These are phyloP conservation scores for Inonotus hispidus DNA, from an alignment of 1,284 basidiomycete species.

Conservation along the genomic window DNA sequence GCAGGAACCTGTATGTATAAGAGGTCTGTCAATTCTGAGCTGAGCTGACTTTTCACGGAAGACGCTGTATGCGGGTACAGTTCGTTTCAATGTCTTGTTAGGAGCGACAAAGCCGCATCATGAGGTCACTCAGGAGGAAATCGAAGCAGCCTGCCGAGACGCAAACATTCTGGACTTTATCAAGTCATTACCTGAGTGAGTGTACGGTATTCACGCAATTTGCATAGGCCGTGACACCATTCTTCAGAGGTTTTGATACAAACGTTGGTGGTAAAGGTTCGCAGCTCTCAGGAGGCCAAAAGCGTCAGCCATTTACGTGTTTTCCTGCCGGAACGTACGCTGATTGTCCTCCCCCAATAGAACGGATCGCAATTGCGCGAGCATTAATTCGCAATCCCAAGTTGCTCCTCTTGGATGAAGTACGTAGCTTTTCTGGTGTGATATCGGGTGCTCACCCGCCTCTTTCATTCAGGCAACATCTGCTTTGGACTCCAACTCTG, in stretches of 20 bases:
- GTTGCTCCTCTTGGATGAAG: slow-evolving; percentile 82
- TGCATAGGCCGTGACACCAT: neutral
- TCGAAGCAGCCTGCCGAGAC: slow-evolving; percentile 77
- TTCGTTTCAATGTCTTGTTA: slow-evolving; percentile 86
- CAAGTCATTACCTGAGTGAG: slow-evolving; percentile 65
- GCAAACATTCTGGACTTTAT: slow-evolving; percentile 95
- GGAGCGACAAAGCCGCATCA: slow-evolving; percentile 78
- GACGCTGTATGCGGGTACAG: slow-evolving; percentile 81
- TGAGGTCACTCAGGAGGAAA: slow-evolving; percentile 85
- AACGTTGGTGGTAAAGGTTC: slow-evolving; percentile 88
- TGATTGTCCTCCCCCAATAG: slow-evolving; percentile 30
- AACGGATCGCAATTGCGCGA: slow-evolving; percentile 96
- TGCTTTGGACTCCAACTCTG: slow-evolving; percentile 91
- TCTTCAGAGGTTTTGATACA: slow-evolving; percentile 72
- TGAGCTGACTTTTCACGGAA: too few species aligned
- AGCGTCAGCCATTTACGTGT: neutral
- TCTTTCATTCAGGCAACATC: slow-evolving; percentile 59
- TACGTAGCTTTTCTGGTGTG: too few species aligned
- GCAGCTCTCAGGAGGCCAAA: slow-evolving; percentile 18
- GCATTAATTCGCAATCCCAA: slow-evolving; percentile 94
- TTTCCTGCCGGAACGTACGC: neutral
- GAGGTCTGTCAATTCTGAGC: neutral
- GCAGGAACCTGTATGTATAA: slow-evolving; percentile 63
- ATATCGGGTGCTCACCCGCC: too few species aligned
- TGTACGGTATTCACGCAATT: neutral